These are phyloP conservation scores for Papilionanthe hybrid DNA, from an alignment of 116 monocot species.

Conservation along the genomic window DNA sequence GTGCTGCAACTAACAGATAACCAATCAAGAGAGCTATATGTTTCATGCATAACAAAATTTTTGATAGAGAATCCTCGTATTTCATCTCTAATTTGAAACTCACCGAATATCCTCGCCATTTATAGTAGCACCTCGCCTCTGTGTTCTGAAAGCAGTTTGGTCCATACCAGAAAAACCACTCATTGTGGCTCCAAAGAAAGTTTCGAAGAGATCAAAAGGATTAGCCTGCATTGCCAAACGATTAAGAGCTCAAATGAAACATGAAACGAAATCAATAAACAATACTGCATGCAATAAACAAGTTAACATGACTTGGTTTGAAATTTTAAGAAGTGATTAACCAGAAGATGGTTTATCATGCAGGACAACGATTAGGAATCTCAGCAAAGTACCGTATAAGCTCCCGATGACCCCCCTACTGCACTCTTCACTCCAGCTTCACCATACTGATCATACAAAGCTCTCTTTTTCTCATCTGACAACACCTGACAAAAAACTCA, in stretches of 20 bases:
- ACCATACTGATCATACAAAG: conserved; percentile 92
- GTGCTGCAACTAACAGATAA: background rate
- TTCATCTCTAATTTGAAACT: conserved; percentile 18
- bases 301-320: background rate
- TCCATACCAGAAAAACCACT: conserved; percentile 82
- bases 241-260: background rate
- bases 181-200: conserved; percentile 93
- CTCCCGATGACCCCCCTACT: conserved; percentile 65
- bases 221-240: conserved; percentile 47
- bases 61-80: background rate
- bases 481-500: conserved; percentile 54
- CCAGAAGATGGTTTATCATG: background rate
- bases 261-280: background rate
- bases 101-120: conserved; percentile 96
- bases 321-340: background rate
- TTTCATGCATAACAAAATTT: background rate
- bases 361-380: background rate
- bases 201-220: conserved; percentile 96
- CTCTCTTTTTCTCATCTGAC: conserved; percentile 93
- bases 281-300: background rate
- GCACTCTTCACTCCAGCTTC: conserved; percentile 88
- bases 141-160: conserved; percentile 59
- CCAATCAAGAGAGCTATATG: background rate
- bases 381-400: conserved; percentile 62
- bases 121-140: conserved; percentile 48